Evolutionary conservation across 1,284 basidiomycete species (phyloP), one percentile per base, ranked within the genome.

Genomic region (Pseudozyma flocculosa): DNA sequence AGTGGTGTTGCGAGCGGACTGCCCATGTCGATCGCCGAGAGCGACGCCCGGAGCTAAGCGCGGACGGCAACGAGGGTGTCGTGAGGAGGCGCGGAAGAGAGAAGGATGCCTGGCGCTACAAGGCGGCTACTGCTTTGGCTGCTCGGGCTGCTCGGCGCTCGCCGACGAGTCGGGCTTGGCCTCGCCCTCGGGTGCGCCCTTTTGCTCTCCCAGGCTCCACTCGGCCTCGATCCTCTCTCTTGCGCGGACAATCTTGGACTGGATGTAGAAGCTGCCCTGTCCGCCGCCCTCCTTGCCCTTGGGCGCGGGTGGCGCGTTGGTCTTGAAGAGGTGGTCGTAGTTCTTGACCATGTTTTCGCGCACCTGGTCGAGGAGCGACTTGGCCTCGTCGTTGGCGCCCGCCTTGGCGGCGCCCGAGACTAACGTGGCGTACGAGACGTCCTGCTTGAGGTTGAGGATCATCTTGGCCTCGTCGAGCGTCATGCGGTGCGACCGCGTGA

Each of bases 241-340:
- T 19, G 95, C 94, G 43, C 94, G 86, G 42, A 92, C 87, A 19
- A 99, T 89, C 81, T 99, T 99, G 52, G 90, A 93, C 78, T 96
- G 93, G 23, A 98, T 83, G 80, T 98, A 98, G 57, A 77, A 77
- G 8, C 70, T 73, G 19, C 75, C 75, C 14, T 55, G 51, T 43
- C 75, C 75, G 39, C 75, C 75, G 36, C 73, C 73, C 50, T 54
- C 61, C 54, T 70, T 57, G 32, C 73, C 74, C 43, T 75, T 77
- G 13, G 75, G 75, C 13, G 75, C 73, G 7, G 75, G 82, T 54
- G 73, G 78, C n/a, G 84, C 84, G 86, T 43, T 88, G 83, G 80
- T 97, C 92, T 54, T 87, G 83, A 97, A 96, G 50, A 98, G 82
- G 73, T 89, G 87, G 69, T 97, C 91, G 75, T 96, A 97, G 75